Conservation (phyloP, 163 green algal genomes). For the Picocystis sp. region DNA sequence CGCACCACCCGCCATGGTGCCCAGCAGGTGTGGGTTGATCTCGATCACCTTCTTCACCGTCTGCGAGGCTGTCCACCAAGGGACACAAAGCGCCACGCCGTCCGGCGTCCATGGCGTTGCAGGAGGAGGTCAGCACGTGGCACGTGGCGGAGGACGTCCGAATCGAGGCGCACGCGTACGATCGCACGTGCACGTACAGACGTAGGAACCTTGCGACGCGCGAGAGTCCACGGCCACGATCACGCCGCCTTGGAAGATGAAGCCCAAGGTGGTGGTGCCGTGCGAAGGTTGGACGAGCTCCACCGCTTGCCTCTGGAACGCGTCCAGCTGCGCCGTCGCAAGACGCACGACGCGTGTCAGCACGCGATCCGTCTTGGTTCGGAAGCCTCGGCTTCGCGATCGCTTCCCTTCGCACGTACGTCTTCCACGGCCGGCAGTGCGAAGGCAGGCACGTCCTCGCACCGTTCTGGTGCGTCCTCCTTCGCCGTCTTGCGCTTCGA, state of each 20-base stretch:
- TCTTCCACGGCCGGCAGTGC: too few relatives aligned
- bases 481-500: too few relatives aligned
- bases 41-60: conserved; percentile 98
- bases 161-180: conserved; percentile 8
- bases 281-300: conserved; percentile 92
- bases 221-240: conserved; percentile 97
- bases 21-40: conserved; percentile 96
- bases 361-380: too few relatives aligned
- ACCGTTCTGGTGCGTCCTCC: too few relatives aligned
- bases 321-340: conserved; percentile 55
- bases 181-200: conserved; percentile 40
- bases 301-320: conserved; percentile 80
- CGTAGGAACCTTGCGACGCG: conserved; percentile 89
- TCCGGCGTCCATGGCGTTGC: too few relatives aligned
- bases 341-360: too few relatives aligned
- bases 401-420: too few relatives aligned
- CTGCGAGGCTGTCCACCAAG: conserved; percentile 57
- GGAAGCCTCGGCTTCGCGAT: too few relatives aligned
- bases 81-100: neutral
- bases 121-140: too few relatives aligned
- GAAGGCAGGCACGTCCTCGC: too few relatives aligned
- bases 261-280: conserved; percentile 95
- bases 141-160: conserved; percentile 12
- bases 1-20: conserved; percentile 97
- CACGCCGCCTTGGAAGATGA: conserved; percentile 92